Percentiles rank a stretch among this genome's conserved stretches.
Evolutionary conservation across 495 filamentous ascomycete genomes (phyloP).

Genomic region (Tuber brumale): DNA sequence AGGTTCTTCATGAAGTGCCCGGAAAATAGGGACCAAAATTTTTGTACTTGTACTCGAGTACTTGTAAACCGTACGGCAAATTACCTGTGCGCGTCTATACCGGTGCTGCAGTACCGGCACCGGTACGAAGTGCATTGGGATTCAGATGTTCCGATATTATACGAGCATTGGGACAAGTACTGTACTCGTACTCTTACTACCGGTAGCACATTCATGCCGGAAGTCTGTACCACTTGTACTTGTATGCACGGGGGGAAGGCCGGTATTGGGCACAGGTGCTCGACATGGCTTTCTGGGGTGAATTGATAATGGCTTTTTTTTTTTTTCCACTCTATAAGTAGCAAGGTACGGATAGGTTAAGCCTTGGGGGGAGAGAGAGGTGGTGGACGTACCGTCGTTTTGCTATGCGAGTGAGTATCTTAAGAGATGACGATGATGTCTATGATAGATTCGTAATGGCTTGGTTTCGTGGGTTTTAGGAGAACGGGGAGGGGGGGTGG

Average conservation of each 20-base stretch:
- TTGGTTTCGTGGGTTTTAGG: background rate
- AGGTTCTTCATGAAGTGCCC: no score
- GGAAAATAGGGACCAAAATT: no score
- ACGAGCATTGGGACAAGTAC: no score
- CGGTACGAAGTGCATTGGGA: background rate
- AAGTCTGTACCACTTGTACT: background rate
- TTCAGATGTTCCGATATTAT: background rate
- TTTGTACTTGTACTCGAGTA: no score
- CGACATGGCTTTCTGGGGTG: background rate
- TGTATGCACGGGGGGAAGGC: background rate
- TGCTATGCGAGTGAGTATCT: background rate
- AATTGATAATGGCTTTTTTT: background rate
- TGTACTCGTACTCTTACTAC: no score
- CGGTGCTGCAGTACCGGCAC: no score
- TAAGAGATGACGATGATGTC: no score
- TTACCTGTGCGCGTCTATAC: no score
- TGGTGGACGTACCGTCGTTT: background rate
- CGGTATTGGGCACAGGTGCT: background rate
- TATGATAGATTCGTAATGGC: background rate
- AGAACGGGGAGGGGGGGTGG: no score
- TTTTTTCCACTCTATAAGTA: background rate
- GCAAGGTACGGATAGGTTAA: background rate
- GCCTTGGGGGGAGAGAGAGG: no score
- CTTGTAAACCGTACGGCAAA: no score
- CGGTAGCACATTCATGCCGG: background rate